A percentile compares a stretch with the other conserved stretches of the same genome.
Evolutionary conservation across 352 stramenopile species (phyloP).

Genomic region (Phytopythium delawarense): DNA sequence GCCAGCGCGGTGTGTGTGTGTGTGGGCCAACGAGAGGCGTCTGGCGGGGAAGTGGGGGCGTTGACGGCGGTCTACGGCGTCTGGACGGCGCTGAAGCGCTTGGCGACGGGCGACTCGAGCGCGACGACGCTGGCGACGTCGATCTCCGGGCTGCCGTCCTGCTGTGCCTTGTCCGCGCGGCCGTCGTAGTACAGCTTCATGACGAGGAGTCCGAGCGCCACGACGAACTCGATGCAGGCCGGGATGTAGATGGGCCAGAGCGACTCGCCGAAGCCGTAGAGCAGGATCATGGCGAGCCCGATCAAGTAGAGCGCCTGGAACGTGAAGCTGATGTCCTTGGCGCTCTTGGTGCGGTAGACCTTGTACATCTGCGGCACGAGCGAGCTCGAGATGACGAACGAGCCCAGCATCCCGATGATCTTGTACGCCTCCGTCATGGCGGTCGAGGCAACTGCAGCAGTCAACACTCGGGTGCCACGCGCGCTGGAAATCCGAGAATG

Average conservation of each 20-base stretch:
- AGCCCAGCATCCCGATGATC: constrained; percentile 53
- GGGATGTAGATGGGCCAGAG: constrained; percentile 61
- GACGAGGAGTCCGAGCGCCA: constrained; percentile 22
- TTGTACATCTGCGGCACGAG: constrained; percentile 58
- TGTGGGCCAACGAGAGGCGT: neutral
- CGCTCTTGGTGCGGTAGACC: constrained; percentile 58
- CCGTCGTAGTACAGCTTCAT: constrained; percentile 48
- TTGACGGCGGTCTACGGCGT: neutral
- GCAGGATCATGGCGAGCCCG: constrained; percentile 31
- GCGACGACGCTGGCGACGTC: constrained; percentile 9
- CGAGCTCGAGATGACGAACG: constrained; percentile 52
- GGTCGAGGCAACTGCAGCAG: too few species aligned
- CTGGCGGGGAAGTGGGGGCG: neutral
- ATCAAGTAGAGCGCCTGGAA: constrained; percentile 46
- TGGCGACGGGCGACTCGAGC: constrained; percentile 7
- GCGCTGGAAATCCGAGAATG: constrained; percentile 15
- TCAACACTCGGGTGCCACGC: neutral
- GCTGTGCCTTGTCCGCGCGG: constrained; percentile 12
- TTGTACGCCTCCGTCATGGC: constrained; percentile 37
- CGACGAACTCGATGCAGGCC: constrained; percentile 35
- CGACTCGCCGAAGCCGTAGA: constrained; percentile 44
- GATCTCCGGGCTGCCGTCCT: constrained; percentile 14
- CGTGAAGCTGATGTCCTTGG: constrained; percentile 47
- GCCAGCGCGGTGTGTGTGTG: neutral
- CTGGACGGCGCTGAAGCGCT: constrained; percentile 6